phyloP scores from a whole-genome alignment of 2,329 filamentous ascomycete genomes.

The Cladorrhinum sp. region DNA sequence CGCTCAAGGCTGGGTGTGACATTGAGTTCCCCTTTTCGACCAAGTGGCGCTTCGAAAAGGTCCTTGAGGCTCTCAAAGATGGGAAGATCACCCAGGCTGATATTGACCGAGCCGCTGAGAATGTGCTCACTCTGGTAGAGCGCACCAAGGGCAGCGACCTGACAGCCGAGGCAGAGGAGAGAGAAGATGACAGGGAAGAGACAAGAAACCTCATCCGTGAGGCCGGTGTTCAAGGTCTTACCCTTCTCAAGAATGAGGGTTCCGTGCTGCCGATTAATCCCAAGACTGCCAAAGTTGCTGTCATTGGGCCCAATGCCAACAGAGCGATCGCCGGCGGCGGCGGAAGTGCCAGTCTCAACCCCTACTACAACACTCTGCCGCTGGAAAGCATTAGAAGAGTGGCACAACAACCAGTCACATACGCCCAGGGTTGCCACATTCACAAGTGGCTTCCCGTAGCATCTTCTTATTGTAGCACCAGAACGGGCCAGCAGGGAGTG shows the following conservation, averaged over 20 bases:
- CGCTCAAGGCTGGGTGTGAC: conserved; percentile 54
- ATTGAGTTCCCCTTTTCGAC: conserved; percentile 56
- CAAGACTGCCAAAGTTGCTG: conserved; percentile 56
- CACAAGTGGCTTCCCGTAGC: conserved; percentile 65
- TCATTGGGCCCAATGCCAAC: conserved; percentile 67
- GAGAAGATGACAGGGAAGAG: conserved; percentile 54
- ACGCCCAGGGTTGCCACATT: conserved; percentile 60
- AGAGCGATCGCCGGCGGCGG: conserved; percentile 65
- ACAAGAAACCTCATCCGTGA: conserved; percentile 59
- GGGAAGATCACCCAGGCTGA: conserved; percentile 46
- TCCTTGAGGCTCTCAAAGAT: conserved; percentile 49
- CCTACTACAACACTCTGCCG: conserved; percentile 65
- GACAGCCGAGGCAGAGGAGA: conserved; percentile 54
- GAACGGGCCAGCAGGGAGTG: conserved; percentile 57
- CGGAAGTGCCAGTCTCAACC: conserved; percentile 65
- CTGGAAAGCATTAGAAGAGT: conserved; percentile 58
- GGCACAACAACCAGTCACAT: conserved; percentile 54
- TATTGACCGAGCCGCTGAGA: conserved; percentile 57
- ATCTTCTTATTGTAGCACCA: conserved; percentile 55
- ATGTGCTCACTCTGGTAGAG: conserved; percentile 58
- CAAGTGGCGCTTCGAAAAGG: conserved; percentile 56
- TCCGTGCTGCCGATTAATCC: conserved; percentile 56
- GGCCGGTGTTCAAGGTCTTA: conserved; percentile 60
- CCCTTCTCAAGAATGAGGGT: conserved; percentile 61
- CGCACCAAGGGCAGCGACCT: conserved; percentile 60